These are phyloP conservation scores for Hymenoscyphus linearis DNA, from an alignment of 2,329 filamentous ascomycete species.

Conservation along the genomic window DNA sequence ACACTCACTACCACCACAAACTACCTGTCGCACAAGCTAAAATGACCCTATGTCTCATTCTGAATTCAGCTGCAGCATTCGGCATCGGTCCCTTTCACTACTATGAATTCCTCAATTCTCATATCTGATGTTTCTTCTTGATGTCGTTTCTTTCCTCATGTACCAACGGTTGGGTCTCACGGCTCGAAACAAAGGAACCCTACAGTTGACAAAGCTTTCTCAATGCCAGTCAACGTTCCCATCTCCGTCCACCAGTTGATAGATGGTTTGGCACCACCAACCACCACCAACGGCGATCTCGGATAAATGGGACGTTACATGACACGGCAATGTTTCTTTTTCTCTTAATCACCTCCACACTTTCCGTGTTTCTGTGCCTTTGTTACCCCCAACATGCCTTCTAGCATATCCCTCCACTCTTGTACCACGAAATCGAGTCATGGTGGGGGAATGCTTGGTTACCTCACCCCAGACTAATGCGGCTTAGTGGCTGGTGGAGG, in stretches of 20 bases:
- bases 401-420: constrained; percentile 12
- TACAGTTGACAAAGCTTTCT: neutral
- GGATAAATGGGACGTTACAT: constrained; percentile 27
- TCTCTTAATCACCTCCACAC: neutral
- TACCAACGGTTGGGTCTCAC: neutral
- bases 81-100: neutral
- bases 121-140: neutral
- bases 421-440: constrained; percentile 6
- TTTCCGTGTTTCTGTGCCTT: neutral
- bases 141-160: neutral
- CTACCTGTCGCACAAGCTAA: neutral
- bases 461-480: neutral
- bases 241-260: neutral
- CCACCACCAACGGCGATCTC: constrained; percentile 13
- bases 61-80: neutral
- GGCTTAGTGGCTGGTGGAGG: constrained; percentile 4
- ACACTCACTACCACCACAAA: neutral
- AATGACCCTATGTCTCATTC: neutral
- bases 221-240: constrained; percentile 6
- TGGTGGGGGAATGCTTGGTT: neutral
- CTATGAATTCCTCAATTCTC: neutral
- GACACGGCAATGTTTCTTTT: constrained; percentile 5
- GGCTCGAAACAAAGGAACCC: neutral
- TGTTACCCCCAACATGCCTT: neutral
- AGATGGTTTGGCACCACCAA: too few species aligned